These are phyloP conservation scores for Aaosphaeria pasadenensis DNA, from an alignment of 2,329 filamentous ascomycete species.

Conservation along the genomic window DNA sequence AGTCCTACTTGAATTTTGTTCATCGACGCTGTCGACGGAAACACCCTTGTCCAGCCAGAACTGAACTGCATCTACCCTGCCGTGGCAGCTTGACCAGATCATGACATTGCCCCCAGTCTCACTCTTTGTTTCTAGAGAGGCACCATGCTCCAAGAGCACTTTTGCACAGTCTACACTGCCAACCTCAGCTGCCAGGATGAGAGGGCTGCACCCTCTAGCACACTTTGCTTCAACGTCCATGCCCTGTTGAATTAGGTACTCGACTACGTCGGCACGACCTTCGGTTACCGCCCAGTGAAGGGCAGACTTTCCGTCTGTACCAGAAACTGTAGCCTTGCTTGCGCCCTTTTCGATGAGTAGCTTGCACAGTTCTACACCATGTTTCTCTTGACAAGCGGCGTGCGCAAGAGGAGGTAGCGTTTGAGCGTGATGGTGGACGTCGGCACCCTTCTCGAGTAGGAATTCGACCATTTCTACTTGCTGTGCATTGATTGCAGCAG, in stretches of 20 bases:
- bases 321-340: slow-evolving; percentile 6
- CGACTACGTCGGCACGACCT: slow-evolving; percentile 11
- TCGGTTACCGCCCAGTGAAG: slow-evolving; percentile 17
- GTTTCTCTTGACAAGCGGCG: slow-evolving; percentile 5
- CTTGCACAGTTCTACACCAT: slow-evolving; percentile 9
- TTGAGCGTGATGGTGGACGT: slow-evolving; percentile 5
- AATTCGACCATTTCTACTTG: slow-evolving; percentile 8
- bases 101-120: slow-evolving; percentile 11
- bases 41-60: slow-evolving; percentile 12
- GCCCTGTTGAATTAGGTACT: slow-evolving; percentile 12
- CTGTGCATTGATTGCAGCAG: slow-evolving; percentile 10
- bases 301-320: slow-evolving; percentile 8
- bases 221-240: slow-evolving; percentile 14
- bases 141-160: slow-evolving; percentile 16
- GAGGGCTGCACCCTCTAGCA: slow-evolving; percentile 12
- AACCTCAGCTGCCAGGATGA: slow-evolving; percentile 15
- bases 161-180: slow-evolving; percentile 12
- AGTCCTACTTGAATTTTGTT: not conserved
- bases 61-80: slow-evolving; percentile 11
- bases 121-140: slow-evolving; percentile 6
- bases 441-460: slow-evolving; percentile 12
- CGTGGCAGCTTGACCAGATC: slow-evolving; percentile 13
- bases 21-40: slow-evolving; percentile 6
- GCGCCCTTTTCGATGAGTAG: slow-evolving; percentile 17
- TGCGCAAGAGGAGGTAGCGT: slow-evolving; percentile 9